Base-by-base conservation (phyloP, 345 rosid genomes). In the Fremontodendron californicum region DNA sequence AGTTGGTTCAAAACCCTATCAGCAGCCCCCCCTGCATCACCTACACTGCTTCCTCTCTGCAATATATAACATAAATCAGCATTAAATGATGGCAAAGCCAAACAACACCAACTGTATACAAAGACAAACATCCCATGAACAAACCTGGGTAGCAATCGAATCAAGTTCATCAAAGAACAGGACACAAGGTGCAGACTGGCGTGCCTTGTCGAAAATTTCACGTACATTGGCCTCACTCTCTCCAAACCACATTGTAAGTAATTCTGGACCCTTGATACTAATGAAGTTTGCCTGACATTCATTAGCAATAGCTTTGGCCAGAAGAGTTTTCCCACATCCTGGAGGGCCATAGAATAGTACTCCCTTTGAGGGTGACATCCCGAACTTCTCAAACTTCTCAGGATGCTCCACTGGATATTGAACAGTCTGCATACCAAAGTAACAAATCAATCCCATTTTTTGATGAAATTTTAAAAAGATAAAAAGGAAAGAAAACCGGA, bases 391-490 rank as follows among this genome's bases (percentile, higher is more conserved):
- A 68, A 94, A 92, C 77, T 94, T 94, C 89, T 94, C 97, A 45
- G 98, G 98, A 80, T 94, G 98, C 90, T 94, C 97, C 85, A 94
- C 98, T 11, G 98, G 98, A 80, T 94, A 94, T 81, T 94, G 98
- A 81, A 94, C 98, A 81, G 98, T 94, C 97, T 94, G 84, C 82
- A 83, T 19, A n/a, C 21, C 65, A 72, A 66, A 67, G 39, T 35
- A 25, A 63, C 9, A 60, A 48, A 35, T 4, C 45, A 48, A 46
- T 75, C 58, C n/a, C 68, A 27, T 46, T 66, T 45, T 4, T 31
- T 7, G 21, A 16, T 33, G 11, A 40, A 11, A 27, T n/a, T 23
- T 29, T 21, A 12, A n/a, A 45, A 35, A 23, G 43, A 73, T 43
- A 4, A 25, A 8, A 61, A 1, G 40, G 48, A 25, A 45, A 40